Conservation (phyloP, 2,329 filamentous ascomycete species). For the Fusarium continuum region DNA sequence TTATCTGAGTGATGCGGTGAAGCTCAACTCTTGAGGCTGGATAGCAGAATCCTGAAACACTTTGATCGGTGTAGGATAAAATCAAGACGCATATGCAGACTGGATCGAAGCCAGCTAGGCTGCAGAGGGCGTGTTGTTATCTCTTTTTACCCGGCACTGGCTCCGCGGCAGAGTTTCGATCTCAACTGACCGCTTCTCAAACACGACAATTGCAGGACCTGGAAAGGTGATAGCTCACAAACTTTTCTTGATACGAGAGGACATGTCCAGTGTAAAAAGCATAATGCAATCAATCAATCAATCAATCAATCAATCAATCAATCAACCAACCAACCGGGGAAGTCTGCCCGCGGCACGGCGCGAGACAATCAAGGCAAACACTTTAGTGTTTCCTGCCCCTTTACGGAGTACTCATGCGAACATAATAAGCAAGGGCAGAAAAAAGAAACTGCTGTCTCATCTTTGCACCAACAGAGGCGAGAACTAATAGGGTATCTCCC, state of each 20-base stretch:
- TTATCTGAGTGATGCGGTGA: constrained; percentile 24
- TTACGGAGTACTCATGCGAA: constrained; percentile 1
- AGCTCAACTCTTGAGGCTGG: constrained; percentile 8
- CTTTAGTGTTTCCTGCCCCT: constrained; percentile 4
- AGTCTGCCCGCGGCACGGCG: background rate
- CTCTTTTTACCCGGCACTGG: constrained; percentile 9
- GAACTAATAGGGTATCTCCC: constrained; percentile 28
- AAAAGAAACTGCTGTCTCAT: constrained; percentile 12
- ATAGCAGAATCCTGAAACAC: constrained; percentile 26
- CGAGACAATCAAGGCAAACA: constrained; percentile 14
- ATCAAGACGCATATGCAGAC: constrained; percentile 5
- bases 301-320: background rate
- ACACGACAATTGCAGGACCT: constrained; percentile 11
- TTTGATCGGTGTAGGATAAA: constrained; percentile 33
- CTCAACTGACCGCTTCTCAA: constrained; percentile 28
- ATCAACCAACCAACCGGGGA: background rate
- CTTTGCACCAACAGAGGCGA: constrained; percentile 10
- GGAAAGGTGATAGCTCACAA: constrained; percentile 29
- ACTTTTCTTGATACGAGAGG: constrained; percentile 3
- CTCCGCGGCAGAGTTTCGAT: background rate
- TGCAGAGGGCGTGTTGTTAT: constrained; percentile 34
- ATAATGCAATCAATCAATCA: background rate
- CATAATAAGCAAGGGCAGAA: constrained; percentile 3
- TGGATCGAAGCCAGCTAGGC: constrained; percentile 20
- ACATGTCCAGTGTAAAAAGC: background rate